phyloP scores from a whole-genome alignment of 306 rosid species.

The Boehmeria nivea region DNA sequence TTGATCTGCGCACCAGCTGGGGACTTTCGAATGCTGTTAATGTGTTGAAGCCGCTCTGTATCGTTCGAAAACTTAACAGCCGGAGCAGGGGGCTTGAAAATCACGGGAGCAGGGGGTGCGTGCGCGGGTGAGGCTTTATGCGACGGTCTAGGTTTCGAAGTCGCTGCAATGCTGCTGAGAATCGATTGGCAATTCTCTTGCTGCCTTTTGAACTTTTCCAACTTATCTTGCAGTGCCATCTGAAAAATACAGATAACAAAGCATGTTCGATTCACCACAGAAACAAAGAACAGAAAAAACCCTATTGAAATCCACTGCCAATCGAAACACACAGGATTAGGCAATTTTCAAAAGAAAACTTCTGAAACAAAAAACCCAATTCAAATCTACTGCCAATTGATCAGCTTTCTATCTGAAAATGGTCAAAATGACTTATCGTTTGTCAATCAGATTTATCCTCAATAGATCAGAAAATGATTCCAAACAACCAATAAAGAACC shows the following conservation, averaged over 20 bases:
- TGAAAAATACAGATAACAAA: background rate
- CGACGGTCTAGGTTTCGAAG: background rate
- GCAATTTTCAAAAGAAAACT: too few species aligned
- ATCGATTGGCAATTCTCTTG: slow-evolving; percentile 11
- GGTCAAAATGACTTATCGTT: too few species aligned
- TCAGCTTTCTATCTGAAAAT: too few species aligned
- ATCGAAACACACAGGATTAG: too few species aligned
- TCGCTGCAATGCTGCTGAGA: slow-evolving; percentile 8
- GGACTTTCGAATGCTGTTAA: slow-evolving; percentile 63
- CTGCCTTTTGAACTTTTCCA: slow-evolving; percentile 10
- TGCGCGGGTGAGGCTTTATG: background rate
- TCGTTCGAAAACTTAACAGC: slow-evolving; percentile 80
- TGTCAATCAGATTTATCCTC: too few species aligned
- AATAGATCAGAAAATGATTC: too few species aligned
- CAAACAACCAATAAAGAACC: too few species aligned
- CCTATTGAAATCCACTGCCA: too few species aligned
- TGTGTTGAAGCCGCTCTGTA: slow-evolving; percentile 90
- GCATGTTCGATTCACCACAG: too few species aligned
- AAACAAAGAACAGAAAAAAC: too few species aligned
- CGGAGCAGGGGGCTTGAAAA: slow-evolving; percentile 40
- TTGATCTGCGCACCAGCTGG: slow-evolving; percentile 93
- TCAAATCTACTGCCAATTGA: too few species aligned
- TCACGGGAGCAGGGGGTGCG: slow-evolving; percentile 13
- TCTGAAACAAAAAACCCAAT: too few species aligned
- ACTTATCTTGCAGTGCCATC: slow-evolving; percentile 8